phyloP scores from a whole-genome alignment of 2,329 filamentous ascomycete species.

The Penicillium sp. region DNA sequence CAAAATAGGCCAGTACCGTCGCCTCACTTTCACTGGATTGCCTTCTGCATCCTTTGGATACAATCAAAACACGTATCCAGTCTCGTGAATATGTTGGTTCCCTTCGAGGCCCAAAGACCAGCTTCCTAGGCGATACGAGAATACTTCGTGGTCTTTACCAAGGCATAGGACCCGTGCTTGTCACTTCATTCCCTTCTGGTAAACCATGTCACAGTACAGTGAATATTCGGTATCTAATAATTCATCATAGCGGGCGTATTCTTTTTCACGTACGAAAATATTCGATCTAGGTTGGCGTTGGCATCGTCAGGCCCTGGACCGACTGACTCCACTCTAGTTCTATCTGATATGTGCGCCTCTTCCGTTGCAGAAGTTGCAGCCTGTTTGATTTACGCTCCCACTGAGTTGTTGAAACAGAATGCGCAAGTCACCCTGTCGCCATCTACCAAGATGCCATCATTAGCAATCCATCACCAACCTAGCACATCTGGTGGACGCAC shows the following conservation, averaged over 20 bases:
- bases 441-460: not conserved
- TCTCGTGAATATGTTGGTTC: not conserved
- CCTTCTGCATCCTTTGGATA: not conserved
- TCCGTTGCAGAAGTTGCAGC: not conserved
- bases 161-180: not conserved
- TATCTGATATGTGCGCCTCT: not conserved
- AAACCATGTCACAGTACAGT: not conserved
- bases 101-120: not conserved
- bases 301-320: not conserved
- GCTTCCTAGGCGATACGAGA: not conserved
- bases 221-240: not conserved
- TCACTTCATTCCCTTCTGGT: not conserved
- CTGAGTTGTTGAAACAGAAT: not conserved
- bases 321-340: not conserved
- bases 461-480: not conserved
- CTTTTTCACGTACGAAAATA: not conserved
- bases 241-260: not conserved
- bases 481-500: not conserved
- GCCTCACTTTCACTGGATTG: not conserved
- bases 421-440: not conserved
- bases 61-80: not conserved
- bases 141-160: not conserved
- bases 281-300: not conserved
- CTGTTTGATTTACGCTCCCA: not conserved
- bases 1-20: not conserved